Base-by-base conservation (phyloP, 1,284 basidiomycete species). In the Irpex sp. region DNA sequence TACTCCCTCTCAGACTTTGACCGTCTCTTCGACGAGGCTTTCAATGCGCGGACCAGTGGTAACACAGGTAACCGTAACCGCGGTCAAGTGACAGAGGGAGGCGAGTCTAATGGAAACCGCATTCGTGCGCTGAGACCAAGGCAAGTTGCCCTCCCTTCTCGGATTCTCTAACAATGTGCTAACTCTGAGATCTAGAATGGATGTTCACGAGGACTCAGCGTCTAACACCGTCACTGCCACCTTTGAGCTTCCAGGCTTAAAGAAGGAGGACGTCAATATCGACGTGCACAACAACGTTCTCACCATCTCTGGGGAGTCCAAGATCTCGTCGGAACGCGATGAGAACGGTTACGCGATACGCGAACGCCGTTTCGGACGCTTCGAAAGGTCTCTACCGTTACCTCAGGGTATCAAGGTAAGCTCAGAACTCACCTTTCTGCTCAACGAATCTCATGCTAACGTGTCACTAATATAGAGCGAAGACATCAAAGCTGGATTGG, bases 201-300 rank as follows among this genome's bases (percentile, higher is more conserved):
- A 89, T 71, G 75, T 88, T 1, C 83, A 86, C 71, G 86, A 88
- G 72, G 77, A 84, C 67, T 45, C 70, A 3, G 78, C 82, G 2
- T 76, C 72, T n/a, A 87, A 87, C 70, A 72, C 76, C 1, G 81
- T 88, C 45, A 85, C 83, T 0, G 87, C 86, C 11, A 79, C 81
- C 1, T 87, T 89, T 65, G 87, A 89, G 68, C 76, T 89, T 22
- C 86, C 87, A 2, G 86, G 87, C 3, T 10, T 88, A 65, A 84
- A 80, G 75, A 81, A 83, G 20, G 81, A 85, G 7, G 77, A 86
- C 42, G 80, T 89, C 66, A 70, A 70, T 64, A 82, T 88, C 58
- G 84, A 88, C 63, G 74, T 86, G 43, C 80, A 84, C 65, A 80
- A 85, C 58, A 80, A 85, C 67, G 79, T 81, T n/a, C 78, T 88